Evolutionary conservation across 768 basidiomycete species (phyloP).

Genomic region (Mycena venus): DNA sequence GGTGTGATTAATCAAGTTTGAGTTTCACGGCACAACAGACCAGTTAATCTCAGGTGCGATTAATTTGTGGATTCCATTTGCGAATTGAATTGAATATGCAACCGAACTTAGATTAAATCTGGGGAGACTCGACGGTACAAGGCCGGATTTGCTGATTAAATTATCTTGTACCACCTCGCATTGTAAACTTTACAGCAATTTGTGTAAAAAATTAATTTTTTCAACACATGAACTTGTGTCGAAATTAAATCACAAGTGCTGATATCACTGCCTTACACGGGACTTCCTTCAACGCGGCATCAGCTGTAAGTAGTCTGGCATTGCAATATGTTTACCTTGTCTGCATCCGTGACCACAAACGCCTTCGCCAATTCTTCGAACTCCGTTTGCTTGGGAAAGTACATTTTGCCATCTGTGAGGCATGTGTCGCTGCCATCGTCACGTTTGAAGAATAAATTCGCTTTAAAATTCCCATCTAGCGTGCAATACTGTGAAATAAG

Average conservation of each 20-base stretch:
- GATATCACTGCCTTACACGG: conserved; percentile 17
- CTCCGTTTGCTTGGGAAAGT: conserved; percentile 12
- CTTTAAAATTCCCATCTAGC: conserved; percentile 23
- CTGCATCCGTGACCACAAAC: not conserved
- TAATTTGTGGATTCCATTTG: no score
- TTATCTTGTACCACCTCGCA: not conserved
- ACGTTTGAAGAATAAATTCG: conserved; percentile 21
- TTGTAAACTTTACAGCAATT: not conserved
- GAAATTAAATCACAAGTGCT: no score
- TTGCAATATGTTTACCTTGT: conserved; percentile 16
- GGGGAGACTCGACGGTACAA: not conserved
- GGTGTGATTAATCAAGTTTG: not conserved
- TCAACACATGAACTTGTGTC: no score
- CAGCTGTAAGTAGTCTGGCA: not conserved
- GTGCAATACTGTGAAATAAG: not conserved
- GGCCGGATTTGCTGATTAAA: no score
- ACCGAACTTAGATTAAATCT: not conserved
- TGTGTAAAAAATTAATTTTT: no score
- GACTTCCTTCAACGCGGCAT: conserved; percentile 4
- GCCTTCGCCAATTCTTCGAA: not conserved
- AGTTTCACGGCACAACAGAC: not conserved
- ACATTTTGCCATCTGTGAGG: conserved; percentile 22
- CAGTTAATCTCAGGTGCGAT: not conserved
- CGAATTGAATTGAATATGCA: no score
- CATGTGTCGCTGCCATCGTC: conserved; percentile 15